phyloP scores from a whole-genome alignment of 2,329 filamentous ascomycete genomes.

The Phyllosticta paracitricarpa region DNA sequence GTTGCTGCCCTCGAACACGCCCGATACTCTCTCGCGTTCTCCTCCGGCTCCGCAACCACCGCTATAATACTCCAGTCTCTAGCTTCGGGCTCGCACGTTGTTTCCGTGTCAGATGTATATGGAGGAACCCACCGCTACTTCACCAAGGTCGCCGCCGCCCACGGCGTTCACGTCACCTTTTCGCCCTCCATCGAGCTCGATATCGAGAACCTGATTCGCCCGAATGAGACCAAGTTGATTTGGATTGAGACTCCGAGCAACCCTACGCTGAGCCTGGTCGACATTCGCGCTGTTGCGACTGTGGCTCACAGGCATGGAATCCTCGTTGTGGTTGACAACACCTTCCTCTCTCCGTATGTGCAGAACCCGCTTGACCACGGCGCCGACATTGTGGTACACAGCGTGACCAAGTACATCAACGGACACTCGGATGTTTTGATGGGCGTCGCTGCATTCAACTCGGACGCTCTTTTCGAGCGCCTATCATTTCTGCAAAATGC shows the following conservation, averaged over 20 bases:
- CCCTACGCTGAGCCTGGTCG: slow-evolving; percentile 84
- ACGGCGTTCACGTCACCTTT: slow-evolving; percentile 91
- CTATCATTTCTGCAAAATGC: slow-evolving; percentile 93
- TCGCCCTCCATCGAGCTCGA: slow-evolving; percentile 86
- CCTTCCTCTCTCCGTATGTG: slow-evolving; percentile 90
- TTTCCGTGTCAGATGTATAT: slow-evolving; percentile 96
- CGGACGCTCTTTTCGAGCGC: slow-evolving; percentile 62
- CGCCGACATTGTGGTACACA: slow-evolving; percentile 93
- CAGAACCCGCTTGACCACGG: slow-evolving; percentile 94
- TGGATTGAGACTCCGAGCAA: slow-evolving; percentile 98
- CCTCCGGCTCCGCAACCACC: slow-evolving; percentile 87
- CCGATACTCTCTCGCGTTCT: slow-evolving; percentile 86
- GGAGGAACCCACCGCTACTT: slow-evolving; percentile 98
- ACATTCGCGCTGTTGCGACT: slow-evolving; percentile 76
- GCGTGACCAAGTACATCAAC: slow-evolving; percentile 98
- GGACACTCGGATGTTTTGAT: slow-evolving; percentile 94
- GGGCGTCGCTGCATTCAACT: slow-evolving; percentile 94
- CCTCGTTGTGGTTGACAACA: slow-evolving; percentile 97
- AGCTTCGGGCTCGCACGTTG: slow-evolving; percentile 81
- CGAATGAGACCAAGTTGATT: slow-evolving; percentile 75
- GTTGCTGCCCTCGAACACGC: slow-evolving; percentile 89
- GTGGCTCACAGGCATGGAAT: slow-evolving; percentile 82
- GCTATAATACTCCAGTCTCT: slow-evolving; percentile 89
- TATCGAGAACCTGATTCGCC: slow-evolving; percentile 71
- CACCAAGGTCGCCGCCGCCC: slow-evolving; percentile 90